Evolutionary conservation across 2,329 filamentous ascomycete species (phyloP).

Genomic region (Pyrenochaeta sp.): DNA sequence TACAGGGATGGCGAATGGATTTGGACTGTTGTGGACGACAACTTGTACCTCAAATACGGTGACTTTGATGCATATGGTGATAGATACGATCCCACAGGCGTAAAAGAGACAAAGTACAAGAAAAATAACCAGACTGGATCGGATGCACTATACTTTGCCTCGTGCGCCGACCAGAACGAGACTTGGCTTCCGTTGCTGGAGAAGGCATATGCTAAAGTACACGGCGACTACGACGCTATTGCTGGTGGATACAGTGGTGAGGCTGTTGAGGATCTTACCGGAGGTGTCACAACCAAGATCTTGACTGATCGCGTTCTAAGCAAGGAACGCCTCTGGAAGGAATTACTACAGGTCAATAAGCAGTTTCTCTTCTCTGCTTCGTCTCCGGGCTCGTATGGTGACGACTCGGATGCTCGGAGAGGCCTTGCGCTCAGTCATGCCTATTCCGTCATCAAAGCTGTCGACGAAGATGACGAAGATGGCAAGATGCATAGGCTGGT

Average conservation of each 20-base stretch:
- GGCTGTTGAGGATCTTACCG: conserved; percentile 66
- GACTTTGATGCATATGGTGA: conserved; percentile 78
- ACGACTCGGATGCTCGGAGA: conserved; percentile 65
- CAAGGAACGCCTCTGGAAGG: conserved; percentile 83
- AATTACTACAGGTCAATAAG: conserved; percentile 76
- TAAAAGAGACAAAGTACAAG: conserved; percentile 69
- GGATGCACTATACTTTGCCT: conserved; percentile 79
- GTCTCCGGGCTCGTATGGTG: conserved; percentile 63
- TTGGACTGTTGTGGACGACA: conserved; percentile 89
- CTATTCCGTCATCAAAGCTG: conserved; percentile 65
- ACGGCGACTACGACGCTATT: conserved; percentile 80
- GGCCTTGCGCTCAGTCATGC: conserved; percentile 57
- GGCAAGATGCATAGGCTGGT: conserved; percentile 61
- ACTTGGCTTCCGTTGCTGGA: conserved; percentile 83
- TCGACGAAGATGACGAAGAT: conserved; percentile 60
- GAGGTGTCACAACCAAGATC: conserved; percentile 74
- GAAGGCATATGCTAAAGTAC: conserved; percentile 85
- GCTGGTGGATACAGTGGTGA: conserved; percentile 71
- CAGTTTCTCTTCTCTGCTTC: conserved; percentile 77
- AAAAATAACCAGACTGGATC: conserved; percentile 77
- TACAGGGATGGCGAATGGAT: conserved; percentile 75
- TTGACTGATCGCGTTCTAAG: conserved; percentile 75
- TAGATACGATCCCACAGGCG: conserved; percentile 68
- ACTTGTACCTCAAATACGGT: conserved; percentile 79
- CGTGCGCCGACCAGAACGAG: conserved; percentile 77